These are phyloP conservation scores for Neurospora africana DNA, from an alignment of 495 filamentous ascomycete species.

Conservation along the genomic window DNA sequence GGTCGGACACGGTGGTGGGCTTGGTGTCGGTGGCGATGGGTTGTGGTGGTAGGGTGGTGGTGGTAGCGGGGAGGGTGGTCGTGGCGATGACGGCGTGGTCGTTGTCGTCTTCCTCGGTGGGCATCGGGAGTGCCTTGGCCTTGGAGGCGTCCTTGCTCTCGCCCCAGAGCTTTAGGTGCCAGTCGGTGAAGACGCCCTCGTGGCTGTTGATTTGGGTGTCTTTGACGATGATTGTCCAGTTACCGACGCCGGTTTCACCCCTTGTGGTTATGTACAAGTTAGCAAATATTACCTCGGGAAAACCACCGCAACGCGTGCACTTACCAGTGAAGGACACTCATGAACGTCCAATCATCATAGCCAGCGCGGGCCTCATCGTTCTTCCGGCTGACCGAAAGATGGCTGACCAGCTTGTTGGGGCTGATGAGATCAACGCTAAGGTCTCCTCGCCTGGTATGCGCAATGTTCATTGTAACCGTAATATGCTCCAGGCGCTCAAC, in stretches of 20 bases:
- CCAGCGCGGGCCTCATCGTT: slow-evolving; percentile 53
- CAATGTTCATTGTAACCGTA: slow-evolving; percentile 93
- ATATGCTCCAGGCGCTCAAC: slow-evolving; percentile 82
- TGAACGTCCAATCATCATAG: slow-evolving; percentile 98
- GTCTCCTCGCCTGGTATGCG: slow-evolving; percentile 78
- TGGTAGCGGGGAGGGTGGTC: slow-evolving; percentile 28
- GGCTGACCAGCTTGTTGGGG: slow-evolving; percentile 69
- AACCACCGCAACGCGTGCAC: slow-evolving; percentile 13
- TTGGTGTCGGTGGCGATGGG: slow-evolving; percentile 18
- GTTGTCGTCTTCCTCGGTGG: slow-evolving; percentile 70
- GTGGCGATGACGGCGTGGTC: slow-evolving; percentile 54
- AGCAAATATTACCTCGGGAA: slow-evolving; percentile 1
- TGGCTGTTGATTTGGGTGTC: slow-evolving; percentile 70
- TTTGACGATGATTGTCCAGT: slow-evolving; percentile 84
- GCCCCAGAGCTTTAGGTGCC: slow-evolving; percentile 92
- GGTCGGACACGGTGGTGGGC: slow-evolving; percentile 50
- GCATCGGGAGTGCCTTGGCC: slow-evolving; percentile 67
- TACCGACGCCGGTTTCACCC: slow-evolving; percentile 81
- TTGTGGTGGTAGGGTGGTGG: slow-evolving; percentile 27
- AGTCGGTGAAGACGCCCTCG: slow-evolving; percentile 74
- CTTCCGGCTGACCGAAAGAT: slow-evolving; percentile 64
- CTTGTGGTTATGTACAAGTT: slow-evolving; percentile 34
- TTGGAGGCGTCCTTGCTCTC: slow-evolving; percentile 65
- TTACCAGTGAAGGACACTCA: slow-evolving; percentile 94
- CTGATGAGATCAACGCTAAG: slow-evolving; percentile 86